These are phyloP conservation scores for Nosema muscidifuracis DNA, from an alignment of 371 early-diverging fungal species.

Conservation along the genomic window DNA sequence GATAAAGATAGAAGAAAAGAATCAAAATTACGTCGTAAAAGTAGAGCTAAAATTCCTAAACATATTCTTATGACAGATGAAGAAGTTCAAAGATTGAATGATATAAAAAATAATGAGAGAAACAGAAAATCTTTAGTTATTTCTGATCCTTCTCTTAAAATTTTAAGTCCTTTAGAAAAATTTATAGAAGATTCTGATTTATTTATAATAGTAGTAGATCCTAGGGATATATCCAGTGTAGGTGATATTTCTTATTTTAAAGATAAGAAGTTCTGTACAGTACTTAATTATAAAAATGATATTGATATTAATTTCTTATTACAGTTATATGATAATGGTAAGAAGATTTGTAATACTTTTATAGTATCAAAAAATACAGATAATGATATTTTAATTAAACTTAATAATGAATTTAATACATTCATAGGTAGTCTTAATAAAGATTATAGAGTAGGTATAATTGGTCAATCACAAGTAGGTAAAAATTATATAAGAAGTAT, in stretches of 20 bases:
- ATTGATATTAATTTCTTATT: not conserved
- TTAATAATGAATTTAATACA: not conserved
- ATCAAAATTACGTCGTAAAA: not conserved
- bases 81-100: conserved; percentile 1
- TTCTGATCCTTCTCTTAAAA: too few relatives aligned
- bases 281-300: conserved; percentile 9
- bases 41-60: conserved; percentile 9
- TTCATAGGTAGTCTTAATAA: not conserved
- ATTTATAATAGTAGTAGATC: not conserved
- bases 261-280: not conserved
- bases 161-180: not conserved
- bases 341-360: not conserved
- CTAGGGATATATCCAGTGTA: not conserved
- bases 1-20: conserved; percentile 9
- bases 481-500: not conserved
- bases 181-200: not conserved
- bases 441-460: not conserved
- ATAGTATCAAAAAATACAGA: not conserved
- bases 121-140: not conserved
- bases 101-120: conserved; percentile 11
- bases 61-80: conserved; percentile 16
- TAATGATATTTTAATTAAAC: not conserved
- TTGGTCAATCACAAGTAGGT: not conserved
- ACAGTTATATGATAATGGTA: not conserved
- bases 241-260: not conserved